Percentiles rank a stretch among this genome's conserved stretches.
phyloP scores from a whole-genome alignment of 257 asterid genomes.

The Phtheirospermum japonicum region DNA sequence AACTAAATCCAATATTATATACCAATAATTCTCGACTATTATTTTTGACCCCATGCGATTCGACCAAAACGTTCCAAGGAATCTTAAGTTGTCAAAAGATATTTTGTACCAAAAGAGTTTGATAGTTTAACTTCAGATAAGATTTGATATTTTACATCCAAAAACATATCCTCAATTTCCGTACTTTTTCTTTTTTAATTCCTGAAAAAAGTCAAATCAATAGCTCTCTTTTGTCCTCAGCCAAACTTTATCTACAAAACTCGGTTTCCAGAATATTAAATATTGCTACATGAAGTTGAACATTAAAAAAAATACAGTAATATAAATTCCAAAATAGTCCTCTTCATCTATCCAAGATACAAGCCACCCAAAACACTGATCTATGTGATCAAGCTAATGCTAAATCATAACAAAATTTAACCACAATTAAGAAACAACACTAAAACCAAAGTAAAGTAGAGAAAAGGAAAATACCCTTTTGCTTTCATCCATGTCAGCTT shows the following conservation, averaged over 20 bases:
- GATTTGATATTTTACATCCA: not conserved
- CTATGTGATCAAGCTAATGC: not conserved
- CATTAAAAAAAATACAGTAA: not conserved
- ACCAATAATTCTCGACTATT: not conserved
- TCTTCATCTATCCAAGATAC: not conserved
- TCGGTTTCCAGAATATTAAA: slow-evolving; percentile 17
- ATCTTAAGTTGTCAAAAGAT: slow-evolving; percentile 4
- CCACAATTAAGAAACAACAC: slow-evolving; percentile 10
- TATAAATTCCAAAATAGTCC: not conserved
- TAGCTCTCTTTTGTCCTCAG: not conserved
- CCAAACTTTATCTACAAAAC: slow-evolving; percentile 1
- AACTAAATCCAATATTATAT: not conserved
- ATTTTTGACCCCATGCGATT: slow-evolving; percentile 4
- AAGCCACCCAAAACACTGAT: slow-evolving; percentile 14
- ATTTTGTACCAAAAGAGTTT: not conserved
- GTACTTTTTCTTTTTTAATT: not conserved
- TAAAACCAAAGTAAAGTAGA: not conserved
- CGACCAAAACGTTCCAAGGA: not conserved
- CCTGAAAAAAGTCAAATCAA: not conserved
- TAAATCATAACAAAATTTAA: slow-evolving; percentile 8
- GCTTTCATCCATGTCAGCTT: slow-evolving; percentile 74
- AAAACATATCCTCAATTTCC: not conserved
- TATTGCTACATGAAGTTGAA: not conserved
- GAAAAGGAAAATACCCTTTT: slow-evolving; percentile 42
- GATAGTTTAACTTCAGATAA: not conserved